phyloP scores from a whole-genome alignment of 1,284 basidiomycete species.

The Malassezia furfur region DNA sequence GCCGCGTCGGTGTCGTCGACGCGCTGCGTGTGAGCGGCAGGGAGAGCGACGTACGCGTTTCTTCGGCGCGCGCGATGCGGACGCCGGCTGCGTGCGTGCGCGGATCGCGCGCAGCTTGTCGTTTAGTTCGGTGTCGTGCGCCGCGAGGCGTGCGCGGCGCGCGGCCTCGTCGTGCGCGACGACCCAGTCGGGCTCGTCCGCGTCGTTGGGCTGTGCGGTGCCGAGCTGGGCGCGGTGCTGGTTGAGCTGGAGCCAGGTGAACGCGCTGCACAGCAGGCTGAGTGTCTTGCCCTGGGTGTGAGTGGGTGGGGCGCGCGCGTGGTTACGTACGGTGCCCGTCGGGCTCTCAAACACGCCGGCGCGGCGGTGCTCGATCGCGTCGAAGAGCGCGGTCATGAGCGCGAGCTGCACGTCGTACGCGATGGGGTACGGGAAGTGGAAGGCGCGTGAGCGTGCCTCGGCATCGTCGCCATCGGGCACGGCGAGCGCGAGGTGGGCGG shows the following conservation, averaged over 20 bases:
- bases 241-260: conserved; percentile 47
- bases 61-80: conserved; percentile 4
- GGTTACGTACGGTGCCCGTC: conserved; percentile 49
- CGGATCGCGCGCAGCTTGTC: conserved; percentile 31
- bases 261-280: conserved; percentile 49
- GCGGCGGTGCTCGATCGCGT: conserved; percentile 63
- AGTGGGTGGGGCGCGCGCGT: not conserved
- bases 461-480: not conserved
- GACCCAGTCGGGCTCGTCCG: conserved; percentile 50
- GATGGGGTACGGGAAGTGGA: conserved; percentile 34
- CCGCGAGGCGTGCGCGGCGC: conserved; percentile 29
- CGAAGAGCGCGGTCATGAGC: conserved; percentile 78
- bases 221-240: conserved; percentile 22
- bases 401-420: conserved; percentile 82
- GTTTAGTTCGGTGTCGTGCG: conserved; percentile 44
- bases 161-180: conserved; percentile 46
- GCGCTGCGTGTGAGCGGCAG: not conserved
- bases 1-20: conserved; percentile 1
- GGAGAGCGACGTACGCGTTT: not conserved
- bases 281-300: conserved; percentile 48
- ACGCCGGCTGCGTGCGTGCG: conserved; percentile 15
- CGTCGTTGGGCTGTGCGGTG: not conserved
- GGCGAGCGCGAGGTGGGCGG: conserved; percentile 1
- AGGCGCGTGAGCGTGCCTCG: conserved; percentile 14
- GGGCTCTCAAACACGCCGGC: conserved; percentile 60